Evolutionary conservation across 192 early-diverging fungal genomes (phyloP).

Genomic region (Umbelopsis vinacea): DNA sequence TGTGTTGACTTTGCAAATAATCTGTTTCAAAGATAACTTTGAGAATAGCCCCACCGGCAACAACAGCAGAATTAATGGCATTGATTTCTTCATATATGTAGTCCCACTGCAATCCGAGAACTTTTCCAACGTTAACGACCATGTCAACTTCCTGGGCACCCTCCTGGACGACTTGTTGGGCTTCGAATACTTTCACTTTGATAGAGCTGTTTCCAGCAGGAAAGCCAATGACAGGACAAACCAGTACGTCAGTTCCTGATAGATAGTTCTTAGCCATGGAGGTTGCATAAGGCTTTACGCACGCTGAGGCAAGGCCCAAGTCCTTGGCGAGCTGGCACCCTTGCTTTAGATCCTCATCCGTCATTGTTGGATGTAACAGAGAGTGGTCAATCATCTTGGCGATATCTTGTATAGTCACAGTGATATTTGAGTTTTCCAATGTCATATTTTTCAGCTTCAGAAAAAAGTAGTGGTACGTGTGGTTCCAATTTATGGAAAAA

Average conservation of each 20-base stretch:
- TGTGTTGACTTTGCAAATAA: constrained; percentile 47
- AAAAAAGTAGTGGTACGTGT: not conserved
- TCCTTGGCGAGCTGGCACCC: constrained; percentile 47
- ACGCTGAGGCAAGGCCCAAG: constrained; percentile 48
- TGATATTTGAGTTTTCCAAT: not conserved
- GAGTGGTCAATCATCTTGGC: constrained; percentile 57
- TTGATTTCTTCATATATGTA: constrained; percentile 45
- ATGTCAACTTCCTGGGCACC: constrained; percentile 56
- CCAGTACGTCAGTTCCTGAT: constrained; percentile 35
- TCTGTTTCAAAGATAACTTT: constrained; percentile 55
- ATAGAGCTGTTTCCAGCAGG: constrained; percentile 47
- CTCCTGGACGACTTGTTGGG: constrained; percentile 44
- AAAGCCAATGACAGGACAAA: constrained; percentile 54
- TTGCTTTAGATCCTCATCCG: constrained; percentile 41
- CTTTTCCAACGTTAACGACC: constrained; percentile 49
- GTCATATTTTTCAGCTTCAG: not conserved
- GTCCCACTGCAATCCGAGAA: constrained; percentile 36
- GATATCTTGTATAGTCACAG: constrained; percentile 20
- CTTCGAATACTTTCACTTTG: constrained; percentile 46
- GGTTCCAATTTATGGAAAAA: not conserved
- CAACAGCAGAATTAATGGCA: constrained; percentile 37
- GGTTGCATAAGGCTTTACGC: constrained; percentile 52
- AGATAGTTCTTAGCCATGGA: constrained; percentile 35
- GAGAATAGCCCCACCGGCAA: constrained; percentile 30
- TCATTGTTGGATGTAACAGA: constrained; percentile 50